Evolutionary conservation across 2,329 filamentous ascomycete species (phyloP).

Genomic region (Hypomyces rosellus): DNA sequence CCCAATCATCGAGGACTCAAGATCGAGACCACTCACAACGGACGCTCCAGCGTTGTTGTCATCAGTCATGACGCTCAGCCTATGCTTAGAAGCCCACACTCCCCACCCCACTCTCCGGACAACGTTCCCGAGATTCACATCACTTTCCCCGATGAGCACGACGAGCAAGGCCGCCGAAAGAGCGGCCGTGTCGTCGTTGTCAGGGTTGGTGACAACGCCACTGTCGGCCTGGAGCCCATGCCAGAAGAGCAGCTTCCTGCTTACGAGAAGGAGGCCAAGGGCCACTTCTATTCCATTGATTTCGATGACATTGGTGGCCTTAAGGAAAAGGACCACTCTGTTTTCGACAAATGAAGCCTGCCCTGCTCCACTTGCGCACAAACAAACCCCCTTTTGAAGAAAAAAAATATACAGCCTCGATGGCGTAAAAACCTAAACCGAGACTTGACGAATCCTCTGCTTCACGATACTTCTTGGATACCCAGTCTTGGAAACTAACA

Average conservation of each 20-base stretch:
- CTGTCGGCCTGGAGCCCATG: slow-evolving; percentile 82
- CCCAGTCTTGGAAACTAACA: slow-evolving; percentile 7
- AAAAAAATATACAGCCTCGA: not conserved
- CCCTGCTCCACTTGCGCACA: not conserved
- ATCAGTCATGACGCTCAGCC: slow-evolving; percentile 71
- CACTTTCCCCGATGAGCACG: slow-evolving; percentile 94
- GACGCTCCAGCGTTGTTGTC: slow-evolving; percentile 65
- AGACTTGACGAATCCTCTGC: slow-evolving; percentile 11
- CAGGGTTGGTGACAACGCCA: slow-evolving; percentile 76
- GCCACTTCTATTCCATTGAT: slow-evolving; percentile 87
- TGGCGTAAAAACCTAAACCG: slow-evolving; percentile 6
- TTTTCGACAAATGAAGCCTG: slow-evolving; percentile 27
- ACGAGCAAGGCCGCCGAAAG: slow-evolving; percentile 72
- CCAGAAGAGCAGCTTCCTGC: slow-evolving; percentile 76
- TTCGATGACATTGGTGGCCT: slow-evolving; percentile 90
- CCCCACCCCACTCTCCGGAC: slow-evolving; percentile 71
- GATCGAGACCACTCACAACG: slow-evolving; percentile 49
- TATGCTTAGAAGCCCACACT: slow-evolving; percentile 68
- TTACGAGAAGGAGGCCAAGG: slow-evolving; percentile 74
- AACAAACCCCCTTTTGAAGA: not conserved
- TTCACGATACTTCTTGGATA: slow-evolving; percentile 13
- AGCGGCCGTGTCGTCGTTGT: slow-evolving; percentile 89
- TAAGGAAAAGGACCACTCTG: slow-evolving; percentile 70
- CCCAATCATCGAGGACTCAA: slow-evolving; percentile 51
- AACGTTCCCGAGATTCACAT: slow-evolving; percentile 94